These are phyloP conservation scores for Esteya vermicola DNA, from an alignment of 2,329 filamentous ascomycete genomes.

Conservation along the genomic window DNA sequence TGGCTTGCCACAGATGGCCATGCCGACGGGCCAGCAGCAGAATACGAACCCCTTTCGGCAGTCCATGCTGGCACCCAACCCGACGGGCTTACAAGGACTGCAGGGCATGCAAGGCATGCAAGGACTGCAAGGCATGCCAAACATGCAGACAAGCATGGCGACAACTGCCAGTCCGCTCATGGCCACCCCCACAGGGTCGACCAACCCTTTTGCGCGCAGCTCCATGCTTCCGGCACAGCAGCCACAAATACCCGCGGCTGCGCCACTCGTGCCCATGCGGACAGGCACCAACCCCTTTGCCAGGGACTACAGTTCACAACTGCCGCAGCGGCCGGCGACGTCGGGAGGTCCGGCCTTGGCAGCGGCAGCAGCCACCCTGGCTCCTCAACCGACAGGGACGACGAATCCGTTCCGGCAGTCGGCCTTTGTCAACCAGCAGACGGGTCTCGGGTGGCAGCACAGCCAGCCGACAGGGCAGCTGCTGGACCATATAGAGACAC, in stretches of 20 bases:
- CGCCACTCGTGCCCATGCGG: constrained; percentile 30
- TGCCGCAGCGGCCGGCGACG: constrained; percentile 29
- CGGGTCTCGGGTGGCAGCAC: constrained; percentile 79
- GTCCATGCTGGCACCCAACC: constrained; percentile 59
- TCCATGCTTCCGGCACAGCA: constrained; percentile 15
- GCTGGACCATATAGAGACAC: constrained; percentile 63
- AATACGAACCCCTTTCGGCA: constrained; percentile 88
- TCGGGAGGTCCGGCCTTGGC: constrained; percentile 23
- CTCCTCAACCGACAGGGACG: constrained; percentile 67
- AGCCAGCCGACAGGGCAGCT: constrained; percentile 68
- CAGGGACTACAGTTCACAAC: constrained; percentile 22
- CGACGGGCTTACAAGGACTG: too few relatives aligned
- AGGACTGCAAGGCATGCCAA: too few relatives aligned
- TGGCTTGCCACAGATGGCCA: constrained; percentile 21
- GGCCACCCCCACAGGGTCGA: constrained; percentile 46
- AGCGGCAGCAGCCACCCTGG: constrained; percentile 52
- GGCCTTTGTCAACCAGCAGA: constrained; percentile 76
- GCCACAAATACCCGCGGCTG: constrained; percentile 17
- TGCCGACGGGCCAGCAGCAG: constrained; percentile 33
- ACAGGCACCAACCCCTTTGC: constrained; percentile 49
- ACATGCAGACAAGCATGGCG: too few relatives aligned
- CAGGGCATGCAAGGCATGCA: too few relatives aligned
- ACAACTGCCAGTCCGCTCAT: constrained; percentile 1
- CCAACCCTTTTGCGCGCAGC: constrained; percentile 73
- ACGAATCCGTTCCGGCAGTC: constrained; percentile 94